Evolutionary conservation across 108 stramenopile species (phyloP), one percentile per base, ranked within the genome.

Genomic region (Pseudonitzschia multiseries): DNA sequence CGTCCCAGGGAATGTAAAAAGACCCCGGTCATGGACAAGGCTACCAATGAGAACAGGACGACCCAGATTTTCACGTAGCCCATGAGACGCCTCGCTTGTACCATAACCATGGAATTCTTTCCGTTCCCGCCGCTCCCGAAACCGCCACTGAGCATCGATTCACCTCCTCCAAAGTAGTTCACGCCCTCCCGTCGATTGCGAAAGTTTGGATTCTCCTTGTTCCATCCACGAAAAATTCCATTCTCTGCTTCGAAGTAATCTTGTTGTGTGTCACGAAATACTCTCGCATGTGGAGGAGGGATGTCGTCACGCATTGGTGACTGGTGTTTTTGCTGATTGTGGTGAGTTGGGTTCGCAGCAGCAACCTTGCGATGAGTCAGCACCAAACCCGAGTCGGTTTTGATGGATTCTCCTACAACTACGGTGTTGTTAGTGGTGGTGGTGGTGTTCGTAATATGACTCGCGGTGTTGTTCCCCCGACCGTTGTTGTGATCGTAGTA

Each of bases 321-420:
- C 20, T 52, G 52, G 44, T 71, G 65, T 17, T 22, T 62, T 2
- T 57, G 54, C 14, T 46, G 28, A 27, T 56, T 70, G 22, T 28
- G 51, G 36, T 64, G 29, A 13, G 52, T 2, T 12, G 13, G 20
- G 57, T 17, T 42, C n/a, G 41, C 61, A 22, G 64, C 46, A 26
- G 56, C 15, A 44, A 29, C 72, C 44, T 70, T 71, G 15, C 86
- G 77, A 77, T 87, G 86, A 4, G 86, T 87, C 59, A 87, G 67
- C 33, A 83, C 50, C 72, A 87, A 69, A 36, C 86, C 86, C 28
- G 86, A 87, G 15, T 50, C 73, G 17, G 86, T 87, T 65, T 29
- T 42, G 33, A 86, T 79, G 29, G 81, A 73, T 50, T 81, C 78
- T 24, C 61, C 32, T 40, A 12, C 36, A 40, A 70, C 36, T 4